phyloP scores from a whole-genome alignment of 331 rosid species.

The Erythrophleum ivorense region DNA sequence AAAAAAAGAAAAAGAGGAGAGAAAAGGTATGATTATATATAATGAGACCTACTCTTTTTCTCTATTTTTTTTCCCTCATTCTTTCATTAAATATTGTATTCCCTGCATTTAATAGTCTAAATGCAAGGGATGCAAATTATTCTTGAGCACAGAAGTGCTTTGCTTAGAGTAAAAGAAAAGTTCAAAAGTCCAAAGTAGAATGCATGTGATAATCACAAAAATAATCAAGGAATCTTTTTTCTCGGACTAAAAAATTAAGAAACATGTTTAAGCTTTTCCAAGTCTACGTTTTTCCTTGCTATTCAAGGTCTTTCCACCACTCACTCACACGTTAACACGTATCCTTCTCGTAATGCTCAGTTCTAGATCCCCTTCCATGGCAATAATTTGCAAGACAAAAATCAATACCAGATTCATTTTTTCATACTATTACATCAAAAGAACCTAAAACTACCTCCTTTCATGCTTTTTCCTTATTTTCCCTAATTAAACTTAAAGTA shows the following conservation, averaged over 20 bases:
- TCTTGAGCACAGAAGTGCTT: neutral
- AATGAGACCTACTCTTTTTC: too few relatives aligned
- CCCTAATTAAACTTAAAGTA: too few relatives aligned
- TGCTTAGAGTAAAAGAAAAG: constrained; percentile 43
- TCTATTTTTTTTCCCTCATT: too few relatives aligned
- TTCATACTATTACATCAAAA: neutral
- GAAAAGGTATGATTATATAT: too few relatives aligned
- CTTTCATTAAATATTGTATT: too few relatives aligned
- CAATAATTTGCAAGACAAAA: neutral
- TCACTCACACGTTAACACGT: neutral
- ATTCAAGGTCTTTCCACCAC: neutral
- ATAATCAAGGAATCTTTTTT: constrained; percentile 15
- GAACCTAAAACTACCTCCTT: neutral
- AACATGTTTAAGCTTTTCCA: neutral
- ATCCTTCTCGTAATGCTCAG: neutral
- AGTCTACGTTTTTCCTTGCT: neutral
- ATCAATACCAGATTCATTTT: neutral
- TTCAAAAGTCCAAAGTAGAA: neutral
- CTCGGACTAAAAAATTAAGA: neutral
- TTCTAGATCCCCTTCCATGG: neutral
- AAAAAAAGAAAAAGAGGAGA: too few relatives aligned
- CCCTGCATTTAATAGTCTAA: too few relatives aligned
- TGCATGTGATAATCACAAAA: constrained; percentile 25
- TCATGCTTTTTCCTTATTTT: too few relatives aligned
- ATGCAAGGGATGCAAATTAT: too few relatives aligned